phyloP scores from a whole-genome alignment of 108 stramenopile genomes.

The Schizochytrium sp. region DNA sequence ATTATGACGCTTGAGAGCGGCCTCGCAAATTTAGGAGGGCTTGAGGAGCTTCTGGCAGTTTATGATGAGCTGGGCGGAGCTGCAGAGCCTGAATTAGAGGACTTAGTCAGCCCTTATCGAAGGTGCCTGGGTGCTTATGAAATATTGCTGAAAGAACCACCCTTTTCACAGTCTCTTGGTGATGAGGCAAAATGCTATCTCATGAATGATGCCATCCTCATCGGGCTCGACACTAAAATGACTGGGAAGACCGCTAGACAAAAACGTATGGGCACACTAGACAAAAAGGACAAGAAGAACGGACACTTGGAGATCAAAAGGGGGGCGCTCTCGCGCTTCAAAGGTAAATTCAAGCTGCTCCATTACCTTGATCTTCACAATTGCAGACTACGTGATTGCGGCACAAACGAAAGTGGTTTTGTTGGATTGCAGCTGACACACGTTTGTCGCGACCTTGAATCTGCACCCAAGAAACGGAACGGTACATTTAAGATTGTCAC shows the following conservation, averaged over 20 bases:
- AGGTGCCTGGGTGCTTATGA: constrained; percentile 16
- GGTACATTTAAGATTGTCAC: constrained; percentile 56
- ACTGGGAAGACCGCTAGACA: not conserved
- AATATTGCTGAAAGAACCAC: constrained; percentile 20
- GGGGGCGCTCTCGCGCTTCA: constrained; percentile 37
- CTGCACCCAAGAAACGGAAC: not conserved
- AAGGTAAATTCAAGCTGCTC: constrained; percentile 51
- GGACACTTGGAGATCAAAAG: constrained; percentile 49
- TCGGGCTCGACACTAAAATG: constrained; percentile 26
- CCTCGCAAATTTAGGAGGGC: not conserved
- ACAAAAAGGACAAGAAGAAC: not conserved
- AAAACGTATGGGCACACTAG: constrained; percentile 49
- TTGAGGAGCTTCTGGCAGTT: constrained; percentile 38
- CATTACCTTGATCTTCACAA: constrained; percentile 59
- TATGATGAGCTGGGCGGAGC: constrained; percentile 49
- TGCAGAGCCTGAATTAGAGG: constrained; percentile 29
- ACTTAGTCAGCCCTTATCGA: constrained; percentile 25
- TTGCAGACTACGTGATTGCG: constrained; percentile 5
- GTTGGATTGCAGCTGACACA: constrained; percentile 38
- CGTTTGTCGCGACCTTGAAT: not conserved
- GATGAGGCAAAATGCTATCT: constrained; percentile 10
- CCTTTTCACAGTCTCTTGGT: not conserved
- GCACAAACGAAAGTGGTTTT: not conserved
- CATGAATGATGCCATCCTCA: constrained; percentile 13
- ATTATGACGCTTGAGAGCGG: constrained; percentile 33